These are phyloP conservation scores for Loxodes magnus DNA, from an alignment of 73 alveolate genomes.

Conservation along the genomic window DNA sequence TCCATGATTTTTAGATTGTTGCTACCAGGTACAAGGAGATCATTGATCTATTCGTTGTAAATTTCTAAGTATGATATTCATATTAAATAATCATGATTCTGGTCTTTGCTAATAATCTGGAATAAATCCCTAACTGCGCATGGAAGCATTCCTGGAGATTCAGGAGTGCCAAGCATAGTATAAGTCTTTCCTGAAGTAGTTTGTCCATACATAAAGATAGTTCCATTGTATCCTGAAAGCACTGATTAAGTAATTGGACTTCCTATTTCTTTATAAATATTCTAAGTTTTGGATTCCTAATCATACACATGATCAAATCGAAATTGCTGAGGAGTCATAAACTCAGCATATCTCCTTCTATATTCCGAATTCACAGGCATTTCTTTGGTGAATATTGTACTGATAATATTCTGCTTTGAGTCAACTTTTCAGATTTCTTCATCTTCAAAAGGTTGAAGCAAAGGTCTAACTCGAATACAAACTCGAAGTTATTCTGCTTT, in stretches of 20 bases:
- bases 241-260: constrained; percentile 84
- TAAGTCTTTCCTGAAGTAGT: constrained; percentile 94
- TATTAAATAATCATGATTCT: constrained; percentile 44
- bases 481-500: constrained; percentile 59
- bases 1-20: constrained; percentile 49
- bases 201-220: constrained; percentile 90
- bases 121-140: constrained; percentile 86
- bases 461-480: constrained; percentile 81
- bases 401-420: constrained; percentile 47
- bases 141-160: constrained; percentile 91
- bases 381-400: constrained; percentile 41
- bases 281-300: constrained; percentile 64
- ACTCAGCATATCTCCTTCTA: constrained; percentile 28
- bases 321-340: constrained; percentile 41
- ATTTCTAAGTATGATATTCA: constrained; percentile 88
- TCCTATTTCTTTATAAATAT: constrained; percentile 80
- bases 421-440: constrained; percentile 86
- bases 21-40: constrained; percentile 64
- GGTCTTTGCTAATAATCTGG: constrained; percentile 53
- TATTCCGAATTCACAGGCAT: constrained; percentile 23
- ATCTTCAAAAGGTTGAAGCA: constrained; percentile 81
- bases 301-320: constrained; percentile 81
- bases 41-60: constrained; percentile 88
- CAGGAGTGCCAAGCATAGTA: constrained; percentile 94
- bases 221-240: constrained; percentile 83